phyloP scores from a whole-genome alignment of 176 grass and related monocot genomes.

The Aegilops tauschii region DNA sequence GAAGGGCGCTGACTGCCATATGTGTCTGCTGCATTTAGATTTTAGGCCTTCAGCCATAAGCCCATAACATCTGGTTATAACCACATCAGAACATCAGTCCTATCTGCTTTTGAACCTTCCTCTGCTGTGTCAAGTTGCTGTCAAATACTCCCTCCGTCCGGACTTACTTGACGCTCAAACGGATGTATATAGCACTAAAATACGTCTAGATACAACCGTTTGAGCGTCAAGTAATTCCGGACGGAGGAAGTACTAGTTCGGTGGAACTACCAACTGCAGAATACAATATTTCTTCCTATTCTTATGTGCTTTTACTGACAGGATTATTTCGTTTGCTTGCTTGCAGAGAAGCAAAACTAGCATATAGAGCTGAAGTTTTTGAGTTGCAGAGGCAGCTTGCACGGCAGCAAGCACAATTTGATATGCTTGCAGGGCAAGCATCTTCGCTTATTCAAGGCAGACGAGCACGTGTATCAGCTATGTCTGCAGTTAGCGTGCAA shows the following conservation, averaged over 20 bases:
- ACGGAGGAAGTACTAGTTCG: constrained; percentile 5
- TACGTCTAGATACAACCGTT: too few species aligned
- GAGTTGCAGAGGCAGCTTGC: constrained; percentile 93
- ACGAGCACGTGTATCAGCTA: constrained; percentile 67
- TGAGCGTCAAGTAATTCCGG: too few species aligned
- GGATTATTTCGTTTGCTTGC: neutral
- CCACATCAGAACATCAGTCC: neutral
- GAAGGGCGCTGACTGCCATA: neutral
- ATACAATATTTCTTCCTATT: constrained; percentile 13
- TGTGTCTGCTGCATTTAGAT: neutral
- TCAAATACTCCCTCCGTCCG: neutral
- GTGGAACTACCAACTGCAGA: neutral
- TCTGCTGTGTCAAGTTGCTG: neutral
- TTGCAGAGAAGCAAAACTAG: constrained; percentile 86
- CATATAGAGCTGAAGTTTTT: constrained; percentile 81
- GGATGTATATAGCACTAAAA: too few species aligned
- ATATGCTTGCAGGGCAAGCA: constrained; percentile 92
- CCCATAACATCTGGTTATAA: neutral
- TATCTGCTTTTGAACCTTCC: constrained; percentile 6
- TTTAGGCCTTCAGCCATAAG: neutral
- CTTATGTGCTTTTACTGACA: constrained; percentile 37
- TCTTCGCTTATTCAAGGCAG: constrained; percentile 91
- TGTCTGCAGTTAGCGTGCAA: constrained; percentile 75
- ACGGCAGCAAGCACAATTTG: constrained; percentile 78
- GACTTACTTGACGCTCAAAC: too few species aligned